Base-by-base conservation (phyloP, 148 eudicot genomes). In the Rhododendron vialii region DNA sequence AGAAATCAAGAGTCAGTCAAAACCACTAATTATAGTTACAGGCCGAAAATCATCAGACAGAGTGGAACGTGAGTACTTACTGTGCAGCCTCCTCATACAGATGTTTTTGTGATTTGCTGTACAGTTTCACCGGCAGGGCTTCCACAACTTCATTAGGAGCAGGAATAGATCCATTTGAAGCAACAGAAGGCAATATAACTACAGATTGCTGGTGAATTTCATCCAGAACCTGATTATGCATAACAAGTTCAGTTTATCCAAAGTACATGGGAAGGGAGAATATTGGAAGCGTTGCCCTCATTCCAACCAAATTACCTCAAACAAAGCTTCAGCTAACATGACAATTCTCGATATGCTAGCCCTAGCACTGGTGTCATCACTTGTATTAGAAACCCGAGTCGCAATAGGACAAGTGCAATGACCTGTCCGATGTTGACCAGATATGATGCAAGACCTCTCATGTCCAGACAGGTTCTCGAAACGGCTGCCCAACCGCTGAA, bases 201-300 rank as follows among this genome's bases (percentile, higher is more conserved):
- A 93, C 96, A 78, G 99, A 94, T 89, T 97, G 99, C 96, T 95
- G 99, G 92, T 97, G 99, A 94, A 97, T 97, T 93, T 97, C 99
- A 93, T 97, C 99, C 91, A 97, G 92, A 90, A 97, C 99, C 99
- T 97, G 90, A 89, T 90, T 86, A 85, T 86, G 83, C 41, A 85
- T 83, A 77, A 86, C 79, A 89, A 81, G 89, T 93, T 93, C 91
- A 92, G 75, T 82, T 87, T 86, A 69, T 71, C 77, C 14, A 13
- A 61, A 78, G 45, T 22, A 82, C 36, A 13, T 9, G 30, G 50
- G 41, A 84, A 61, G 81, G 69, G 18, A 74, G 41, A 86, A 83
- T 4, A 78, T 15, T 7, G 48, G 78, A 76, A 20, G 51, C 9
- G 26, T 38, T 69, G 80, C 55, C 38, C 22, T 26, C 47, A 76